Percentiles rank a stretch among this genome's conserved stretches.
Conservation (phyloP, 1,139 yeast species). For the Hanseniaspora sp. region DNA sequence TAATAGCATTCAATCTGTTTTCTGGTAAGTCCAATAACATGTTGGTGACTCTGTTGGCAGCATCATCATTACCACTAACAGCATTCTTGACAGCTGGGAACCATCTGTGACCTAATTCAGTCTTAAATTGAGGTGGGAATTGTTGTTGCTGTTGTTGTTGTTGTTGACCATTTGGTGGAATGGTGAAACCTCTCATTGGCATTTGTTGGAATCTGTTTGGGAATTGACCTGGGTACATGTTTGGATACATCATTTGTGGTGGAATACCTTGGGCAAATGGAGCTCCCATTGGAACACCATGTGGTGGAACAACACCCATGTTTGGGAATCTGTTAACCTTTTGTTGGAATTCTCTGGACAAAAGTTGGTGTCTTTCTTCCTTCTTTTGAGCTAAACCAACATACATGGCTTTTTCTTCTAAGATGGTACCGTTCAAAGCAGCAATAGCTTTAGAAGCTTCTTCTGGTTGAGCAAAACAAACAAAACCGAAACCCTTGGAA, state of each 20-base stretch:
- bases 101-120: constrained; percentile 93
- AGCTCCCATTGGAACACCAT: constrained; percentile 50
- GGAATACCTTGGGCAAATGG: constrained; percentile 39
- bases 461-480: constrained; percentile 94
- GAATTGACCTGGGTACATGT: constrained; percentile 42
- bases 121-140: constrained; percentile 46
- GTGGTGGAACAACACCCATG: constrained; percentile 46
- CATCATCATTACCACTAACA: constrained; percentile 71
- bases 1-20: constrained; percentile 76
- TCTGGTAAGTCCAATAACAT: constrained; percentile 96
- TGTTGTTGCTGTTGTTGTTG: constrained; percentile 33
- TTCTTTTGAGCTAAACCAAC: constrained; percentile 99
- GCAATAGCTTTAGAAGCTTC: constrained; percentile 98
- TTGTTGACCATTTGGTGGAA: constrained; percentile 57
- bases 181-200: constrained; percentile 35
- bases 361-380: constrained; percentile 94
- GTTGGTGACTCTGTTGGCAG: constrained; percentile 97
- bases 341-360: constrained; percentile 96
- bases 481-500: constrained; percentile 97
- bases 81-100: constrained; percentile 89
- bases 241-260: constrained; percentile 60
- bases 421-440: constrained; percentile 97
- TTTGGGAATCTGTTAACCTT: constrained; percentile 53
- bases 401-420: constrained; percentile 90
- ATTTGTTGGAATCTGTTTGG: constrained; percentile 44